Base-by-base conservation (phyloP, 2,329 filamentous ascomycete species). In the Didymella segeticola region DNA sequence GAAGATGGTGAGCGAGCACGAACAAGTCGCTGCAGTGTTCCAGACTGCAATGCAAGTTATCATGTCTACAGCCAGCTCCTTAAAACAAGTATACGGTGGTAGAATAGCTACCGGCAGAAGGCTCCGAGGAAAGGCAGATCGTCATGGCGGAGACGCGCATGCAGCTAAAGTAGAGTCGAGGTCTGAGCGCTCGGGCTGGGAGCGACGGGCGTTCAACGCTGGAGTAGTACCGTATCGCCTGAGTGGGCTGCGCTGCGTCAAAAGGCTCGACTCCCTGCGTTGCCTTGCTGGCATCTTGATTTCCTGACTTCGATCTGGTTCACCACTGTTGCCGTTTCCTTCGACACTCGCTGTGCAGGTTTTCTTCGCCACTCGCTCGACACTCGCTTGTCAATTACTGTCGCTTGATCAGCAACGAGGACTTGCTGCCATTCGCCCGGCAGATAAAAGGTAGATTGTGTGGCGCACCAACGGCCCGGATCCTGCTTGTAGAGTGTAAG, bases 181-280 rank as follows among this genome's bases (percentile, higher is more conserved):
- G 47, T 36, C 47, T 37, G 50, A 22, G 43, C 38, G 43, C 49
- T 47, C 43, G 50, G 50, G 50, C 50, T 45, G 48, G 48, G 41
- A 46, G 47, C 47, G 47, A 43, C 39, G 47, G 47, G 47, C 41
- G 49, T 52, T 29, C 49, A 52, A 15, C 49, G 49, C 49, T 51
- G 48, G 31, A 25, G 27, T 48, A 45, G 51, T 54, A 54, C 49
- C 51, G 51, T 54, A 54, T 54, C 43, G 48, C 33, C 30, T 34
- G 38, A 34, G 43, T 37, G n/a, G n/a, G n/a, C n/a, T n/a, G n/a
- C 45, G 38, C 51, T 30, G 51, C 45, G 45, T 54, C 51, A 54
- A 48, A 54, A 54, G 51, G 33, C 43, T 42, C 23, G 39, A 45
- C 46, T 42, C 36, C 46, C 52, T 55, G 36, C 36, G 34, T 37